Evolutionary conservation across 176 grass and related monocot genomes (phyloP).

Genomic region (Sorghum bicolor): Sorghum_bicolor_NCBIv3 NC_012878.2:4609001-4609500

Average conservation of each 20-base stretch:
- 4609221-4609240: constrained; percentile 31
- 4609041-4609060: constrained; percentile 44
- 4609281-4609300: constrained; percentile 50
- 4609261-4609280: constrained; percentile 47
- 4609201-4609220: constrained; percentile 36
- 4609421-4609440: constrained; percentile 48
- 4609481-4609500: constrained; percentile 37
- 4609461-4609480: constrained; percentile 67
- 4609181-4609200: constrained; percentile 58
- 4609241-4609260: constrained; percentile 33
- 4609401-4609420: constrained; percentile 65
- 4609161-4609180: constrained; percentile 37
- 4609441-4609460: constrained; percentile 57
- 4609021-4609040: constrained; percentile 34
- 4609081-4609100: constrained; percentile 33
- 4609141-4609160: constrained; percentile 56
- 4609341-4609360: constrained; percentile 40
- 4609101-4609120: constrained; percentile 35
- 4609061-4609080: constrained; percentile 44
- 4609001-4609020: constrained; percentile 32
- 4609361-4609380: constrained; percentile 52
- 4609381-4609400: constrained; percentile 41
- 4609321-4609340: constrained; percentile 56
- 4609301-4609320: constrained; percentile 54
- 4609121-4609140: constrained; percentile 52